Evolutionary conservation across 495 filamentous ascomycete genomes (phyloP).

Genomic region (Penicillium roqueforti): DNA sequence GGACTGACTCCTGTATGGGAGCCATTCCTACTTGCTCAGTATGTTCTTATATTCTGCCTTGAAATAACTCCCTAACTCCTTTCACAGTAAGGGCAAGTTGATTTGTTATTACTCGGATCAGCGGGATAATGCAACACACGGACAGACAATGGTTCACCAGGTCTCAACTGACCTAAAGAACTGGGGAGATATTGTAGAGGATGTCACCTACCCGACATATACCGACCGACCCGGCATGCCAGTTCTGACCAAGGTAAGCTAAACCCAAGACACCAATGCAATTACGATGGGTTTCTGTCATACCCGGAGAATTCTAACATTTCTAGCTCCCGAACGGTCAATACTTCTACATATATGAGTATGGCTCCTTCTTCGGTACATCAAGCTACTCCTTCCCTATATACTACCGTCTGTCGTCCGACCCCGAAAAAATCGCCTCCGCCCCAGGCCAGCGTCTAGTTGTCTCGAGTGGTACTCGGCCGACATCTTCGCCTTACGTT

Average conservation of each 20-base stretch:
- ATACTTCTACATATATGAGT: slow-evolving; percentile 62
- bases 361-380: slow-evolving; percentile 48
- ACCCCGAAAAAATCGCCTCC: slow-evolving; percentile 50
- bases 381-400: slow-evolving; percentile 49
- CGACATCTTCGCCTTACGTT: slow-evolving; percentile 52
- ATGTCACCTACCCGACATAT: slow-evolving; percentile 51
- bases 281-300: background rate
- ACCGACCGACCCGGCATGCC: slow-evolving; percentile 67
- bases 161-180: slow-evolving; percentile 50
- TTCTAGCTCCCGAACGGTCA: slow-evolving; percentile 52
- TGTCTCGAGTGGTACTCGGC: slow-evolving; percentile 45
- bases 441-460: slow-evolving; percentile 40
- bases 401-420: slow-evolving; percentile 50
- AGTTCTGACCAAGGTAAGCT: slow-evolving; percentile 41
- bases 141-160: slow-evolving; percentile 65
- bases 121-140: slow-evolving; percentile 54
- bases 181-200: slow-evolving; percentile 58
- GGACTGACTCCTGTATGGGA: slow-evolving; percentile 68
- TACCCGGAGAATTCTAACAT: background rate
- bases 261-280: background rate
- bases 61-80: background rate
- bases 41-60: slow-evolving; percentile 7
- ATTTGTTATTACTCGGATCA: slow-evolving; percentile 69
- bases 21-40: slow-evolving; percentile 56
- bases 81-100: slow-evolving; percentile 48